A percentile compares a stretch with the other conserved stretches of the same genome.
phyloP scores from a whole-genome alignment of 108 stramenopile species.

The Thalassiosira profunda region DNA sequence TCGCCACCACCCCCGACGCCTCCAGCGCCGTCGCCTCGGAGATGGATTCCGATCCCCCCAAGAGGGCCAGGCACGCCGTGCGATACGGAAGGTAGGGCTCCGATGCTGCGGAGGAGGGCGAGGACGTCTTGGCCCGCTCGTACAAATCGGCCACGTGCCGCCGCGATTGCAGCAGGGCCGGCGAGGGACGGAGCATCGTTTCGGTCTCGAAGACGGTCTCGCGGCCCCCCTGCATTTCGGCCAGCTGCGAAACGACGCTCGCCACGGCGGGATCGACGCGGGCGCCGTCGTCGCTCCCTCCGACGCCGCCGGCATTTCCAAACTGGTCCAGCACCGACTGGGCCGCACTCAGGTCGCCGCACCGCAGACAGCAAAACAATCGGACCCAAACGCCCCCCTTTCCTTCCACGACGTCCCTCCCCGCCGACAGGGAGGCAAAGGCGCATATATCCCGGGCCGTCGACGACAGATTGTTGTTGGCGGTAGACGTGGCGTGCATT shows the following conservation, averaged over 20 bases:
- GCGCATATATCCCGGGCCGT: slow-evolving; percentile 21
- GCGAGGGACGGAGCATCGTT: slow-evolving; percentile 25
- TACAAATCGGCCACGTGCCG: slow-evolving; percentile 35
- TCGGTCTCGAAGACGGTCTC: slow-evolving; percentile 33
- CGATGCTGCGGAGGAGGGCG: not conserved
- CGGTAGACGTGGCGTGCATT: not conserved
- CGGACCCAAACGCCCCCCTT: slow-evolving; percentile 34
- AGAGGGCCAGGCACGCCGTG: slow-evolving; percentile 41
- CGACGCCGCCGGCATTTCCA: not conserved
- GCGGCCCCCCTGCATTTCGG: slow-evolving; percentile 17
- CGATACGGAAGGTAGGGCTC: slow-evolving; percentile 17
- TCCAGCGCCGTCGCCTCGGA: slow-evolving; percentile 33
- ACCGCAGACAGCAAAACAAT: slow-evolving; percentile 27
- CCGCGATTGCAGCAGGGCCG: slow-evolving; percentile 27
- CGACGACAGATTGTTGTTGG: not conserved
- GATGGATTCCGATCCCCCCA: slow-evolving; percentile 42
- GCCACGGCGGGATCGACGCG: slow-evolving; percentile 25
- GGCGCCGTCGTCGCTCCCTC: not conserved
- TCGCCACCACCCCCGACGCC: slow-evolving; percentile 46
- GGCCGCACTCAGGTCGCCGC: slow-evolving; percentile 21
- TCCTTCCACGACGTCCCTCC: slow-evolving; percentile 22
- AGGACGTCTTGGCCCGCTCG: slow-evolving; percentile 26
- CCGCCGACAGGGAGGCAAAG: slow-evolving; percentile 29
- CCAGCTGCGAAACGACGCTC: slow-evolving; percentile 22
- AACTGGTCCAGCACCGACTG: slow-evolving; percentile 12